Base-by-base conservation (phyloP, 306 rosid species). In the Casuarina glauca region DNA sequence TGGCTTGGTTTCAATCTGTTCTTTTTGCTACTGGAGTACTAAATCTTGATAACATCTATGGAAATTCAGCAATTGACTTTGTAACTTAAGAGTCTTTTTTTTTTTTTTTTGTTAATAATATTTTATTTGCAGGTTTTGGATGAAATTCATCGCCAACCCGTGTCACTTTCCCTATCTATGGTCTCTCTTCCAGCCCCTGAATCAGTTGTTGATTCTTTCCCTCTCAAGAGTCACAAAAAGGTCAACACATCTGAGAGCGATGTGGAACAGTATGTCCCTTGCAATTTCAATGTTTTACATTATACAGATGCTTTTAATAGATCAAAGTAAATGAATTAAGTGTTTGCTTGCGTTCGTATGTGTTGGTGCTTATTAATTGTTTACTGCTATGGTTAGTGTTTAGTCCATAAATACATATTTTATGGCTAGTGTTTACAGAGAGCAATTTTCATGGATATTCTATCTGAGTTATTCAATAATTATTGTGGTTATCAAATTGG, bases 131-230 rank as follows among this genome's bases (percentile, higher is more conserved):
- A 95, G 99, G 99, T 95, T 73, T 85, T 95, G 88, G 97, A 95
- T 91, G 99, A 95, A 86, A 93, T 95, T 80, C 97, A 93, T 67
- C 88, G 93, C 71, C 97, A 95, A 74, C 97, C 99, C 9, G 90
- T 80, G 48, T 88, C 97, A 20, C 90, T 91, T 76, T 88, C 97
- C 77, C 86, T 90, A 2, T 93, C 96, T 16, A 86, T 91, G 92
- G 96, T 89, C 81, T 91, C 97, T n/a, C 87, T 89, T 46, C 97
- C 99, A 9, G 99, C 99, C 19, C 97, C 99, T 6, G 96, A 88
- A 81, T 87, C 95, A 73, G 62, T 95, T 9, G 97, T 95, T 6
- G 90, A 95, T 74, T 93, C 97, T 62, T 91, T 95, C 75, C 97
- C 98, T 72, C 89, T 93, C 20, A 91, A 88, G 82, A 81, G 87